Conservation (phyloP, 495 filamentous ascomycete species). For the Melanomma pulvis-pyrius region DNA sequence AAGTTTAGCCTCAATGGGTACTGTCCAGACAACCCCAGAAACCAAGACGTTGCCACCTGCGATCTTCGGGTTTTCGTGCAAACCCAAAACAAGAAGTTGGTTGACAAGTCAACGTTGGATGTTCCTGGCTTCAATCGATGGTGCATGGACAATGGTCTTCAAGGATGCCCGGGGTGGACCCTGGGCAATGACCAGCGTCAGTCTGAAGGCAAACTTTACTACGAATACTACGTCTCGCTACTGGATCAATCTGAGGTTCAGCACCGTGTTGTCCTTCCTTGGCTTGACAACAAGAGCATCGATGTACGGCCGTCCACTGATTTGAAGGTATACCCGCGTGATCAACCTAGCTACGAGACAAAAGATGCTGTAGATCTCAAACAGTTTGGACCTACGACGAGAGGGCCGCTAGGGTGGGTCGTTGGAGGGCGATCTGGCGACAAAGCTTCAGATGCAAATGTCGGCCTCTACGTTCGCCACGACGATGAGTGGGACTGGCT, state of each 20-base stretch:
- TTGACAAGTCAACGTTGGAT: conserved; percentile 34
- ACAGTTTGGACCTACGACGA: conserved; percentile 49
- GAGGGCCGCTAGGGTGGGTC: conserved; percentile 53
- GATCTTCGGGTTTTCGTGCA: conserved; percentile 44
- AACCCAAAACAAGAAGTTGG: conserved; percentile 37
- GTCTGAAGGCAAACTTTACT: conserved; percentile 36
- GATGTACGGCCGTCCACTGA: not conserved
- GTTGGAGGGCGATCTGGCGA: conserved; percentile 57
- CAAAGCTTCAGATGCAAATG: conserved; percentile 55
- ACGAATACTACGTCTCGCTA: conserved; percentile 41
- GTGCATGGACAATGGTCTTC: conserved; percentile 37
- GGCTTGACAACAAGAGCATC: conserved; percentile 38
- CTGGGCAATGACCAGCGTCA: conserved; percentile 39
- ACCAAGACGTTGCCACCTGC: conserved; percentile 41
- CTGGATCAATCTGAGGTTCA: conserved; percentile 35
- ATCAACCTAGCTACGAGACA: conserved; percentile 41
- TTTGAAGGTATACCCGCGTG: conserved; percentile 2
- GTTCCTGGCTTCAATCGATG: conserved; percentile 43
- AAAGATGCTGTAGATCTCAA: conserved; percentile 30
- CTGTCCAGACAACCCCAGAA: conserved; percentile 40
- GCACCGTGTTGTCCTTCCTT: conserved; percentile 35
- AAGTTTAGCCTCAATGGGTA: conserved; percentile 41
- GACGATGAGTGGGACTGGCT: conserved; percentile 57
- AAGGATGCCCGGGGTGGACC: conserved; percentile 33
- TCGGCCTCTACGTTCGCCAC: conserved; percentile 57